These are phyloP conservation scores for Uronychia setigera DNA, from an alignment of 73 alveolate species.

Conservation along the genomic window DNA sequence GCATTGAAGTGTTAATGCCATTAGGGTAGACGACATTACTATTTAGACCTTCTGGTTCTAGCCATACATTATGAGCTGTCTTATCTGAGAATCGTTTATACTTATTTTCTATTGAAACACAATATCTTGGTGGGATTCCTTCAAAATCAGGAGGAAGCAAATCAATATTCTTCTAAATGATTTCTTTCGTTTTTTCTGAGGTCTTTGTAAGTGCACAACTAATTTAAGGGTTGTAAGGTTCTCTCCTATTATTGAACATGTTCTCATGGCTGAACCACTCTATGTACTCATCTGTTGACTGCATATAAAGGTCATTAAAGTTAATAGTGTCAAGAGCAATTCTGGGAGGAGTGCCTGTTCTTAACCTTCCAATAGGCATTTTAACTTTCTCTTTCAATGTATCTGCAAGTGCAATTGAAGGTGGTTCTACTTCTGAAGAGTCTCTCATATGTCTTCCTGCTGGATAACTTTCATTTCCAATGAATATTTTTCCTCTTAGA, in stretches of 20 bases:
- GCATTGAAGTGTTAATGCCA: conserved; percentile 66
- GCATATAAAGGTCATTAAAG: conserved; percentile 43
- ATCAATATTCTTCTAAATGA: conserved; percentile 14
- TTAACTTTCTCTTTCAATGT: conserved; percentile 25
- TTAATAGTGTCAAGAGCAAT: conserved; percentile 36
- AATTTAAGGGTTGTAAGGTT: conserved; percentile 27
- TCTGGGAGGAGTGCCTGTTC: conserved; percentile 78
- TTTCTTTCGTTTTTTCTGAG: conserved; percentile 48
- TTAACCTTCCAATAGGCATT: conserved; percentile 62
- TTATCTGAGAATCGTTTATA: conserved; percentile 61
- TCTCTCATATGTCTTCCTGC: conserved; percentile 74
- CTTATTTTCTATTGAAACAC: conserved; percentile 70
- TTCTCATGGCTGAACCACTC: conserved; percentile 43
- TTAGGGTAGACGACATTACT: conserved; percentile 68
- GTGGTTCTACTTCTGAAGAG: conserved; percentile 65
- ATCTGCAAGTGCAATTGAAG: conserved; percentile 63
- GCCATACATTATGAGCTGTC: conserved; percentile 69
- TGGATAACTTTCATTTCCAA: conserved; percentile 52
- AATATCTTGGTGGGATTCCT: conserved; percentile 78
- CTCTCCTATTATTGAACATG: conserved; percentile 10
- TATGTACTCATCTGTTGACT: conserved; percentile 43
- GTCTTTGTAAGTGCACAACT: conserved; percentile 60
- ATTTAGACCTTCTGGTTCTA: conserved; percentile 73
- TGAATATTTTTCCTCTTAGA: conserved; percentile 57
- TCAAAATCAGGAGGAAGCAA: conserved; percentile 38